Evolutionary conservation across 441 rosid genomes (phyloP).

Genomic region (Rhodomyrtus psidioides): DNA sequence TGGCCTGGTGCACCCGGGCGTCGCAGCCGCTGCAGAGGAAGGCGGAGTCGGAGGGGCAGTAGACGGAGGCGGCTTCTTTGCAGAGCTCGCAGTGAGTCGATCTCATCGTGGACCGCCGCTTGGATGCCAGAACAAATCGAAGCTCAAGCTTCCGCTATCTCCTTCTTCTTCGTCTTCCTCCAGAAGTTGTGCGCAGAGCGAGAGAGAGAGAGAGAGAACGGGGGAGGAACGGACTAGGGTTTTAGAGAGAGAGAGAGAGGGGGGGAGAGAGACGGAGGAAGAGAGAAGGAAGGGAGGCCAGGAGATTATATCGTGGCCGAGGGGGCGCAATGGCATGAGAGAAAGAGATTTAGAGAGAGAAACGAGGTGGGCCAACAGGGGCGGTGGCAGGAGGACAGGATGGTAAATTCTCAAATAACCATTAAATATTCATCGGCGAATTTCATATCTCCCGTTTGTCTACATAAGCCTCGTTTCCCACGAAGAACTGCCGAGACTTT

Average conservation of each 20-base stretch:
- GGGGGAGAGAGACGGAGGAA: background rate
- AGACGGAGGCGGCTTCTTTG: conserved; percentile 23
- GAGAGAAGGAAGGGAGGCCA: background rate
- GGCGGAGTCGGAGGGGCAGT: conserved; percentile 56
- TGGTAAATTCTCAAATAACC: background rate
- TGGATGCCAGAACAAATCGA: background rate
- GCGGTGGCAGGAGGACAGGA: background rate
- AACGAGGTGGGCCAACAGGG: background rate
- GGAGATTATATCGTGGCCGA: background rate
- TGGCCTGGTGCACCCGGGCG: conserved; percentile 42
- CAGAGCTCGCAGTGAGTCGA: conserved; percentile 44
- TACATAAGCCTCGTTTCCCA: background rate
- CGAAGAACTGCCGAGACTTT: background rate
- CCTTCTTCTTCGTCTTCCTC: background rate
- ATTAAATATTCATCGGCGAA: background rate
- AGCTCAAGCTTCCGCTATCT: background rate
- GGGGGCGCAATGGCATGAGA: background rate
- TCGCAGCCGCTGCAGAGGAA: conserved; percentile 52
- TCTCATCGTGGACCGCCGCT: background rate
- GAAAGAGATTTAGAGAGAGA: conserved; percentile 14
- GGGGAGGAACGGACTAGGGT: background rate
- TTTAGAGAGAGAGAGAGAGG: background rate
- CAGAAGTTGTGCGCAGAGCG: background rate
- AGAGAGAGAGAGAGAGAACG: background rate
- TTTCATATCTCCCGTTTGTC: background rate